A percentile compares a stretch with the other conserved stretches of the same genome.
Evolutionary conservation across 2,329 filamentous ascomycete species (phyloP).

Genomic region (Chrysoporthe cubensis): DNA sequence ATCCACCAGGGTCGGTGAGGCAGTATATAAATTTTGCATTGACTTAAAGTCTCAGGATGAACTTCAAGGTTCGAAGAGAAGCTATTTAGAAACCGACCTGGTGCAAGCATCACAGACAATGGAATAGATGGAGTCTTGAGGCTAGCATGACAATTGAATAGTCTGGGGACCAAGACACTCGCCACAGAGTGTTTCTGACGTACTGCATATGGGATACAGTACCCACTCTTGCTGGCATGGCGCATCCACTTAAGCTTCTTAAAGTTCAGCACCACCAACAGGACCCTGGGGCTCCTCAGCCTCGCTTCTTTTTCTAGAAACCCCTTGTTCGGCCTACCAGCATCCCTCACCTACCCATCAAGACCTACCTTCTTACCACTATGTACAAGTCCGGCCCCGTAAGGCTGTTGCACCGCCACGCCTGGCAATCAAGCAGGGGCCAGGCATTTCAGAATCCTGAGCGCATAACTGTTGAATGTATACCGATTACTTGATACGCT

Average conservation of each 20-base stretch:
- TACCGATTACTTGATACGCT: neutral
- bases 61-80: neutral
- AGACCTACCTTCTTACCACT: neutral
- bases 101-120: neutral
- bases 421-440: neutral
- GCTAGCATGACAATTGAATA: neutral
- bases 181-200: constrained; percentile 11
- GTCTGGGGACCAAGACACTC: neutral
- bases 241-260: constrained; percentile 21
- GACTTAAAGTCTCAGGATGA: neutral
- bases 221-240: constrained; percentile 20
- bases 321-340: neutral
- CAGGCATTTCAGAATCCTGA: neutral
- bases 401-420: neutral
- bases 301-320: constrained; percentile 24
- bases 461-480: neutral
- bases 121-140: neutral
- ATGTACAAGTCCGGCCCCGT: neutral
- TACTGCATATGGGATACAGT: constrained; percentile 1
- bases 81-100: neutral
- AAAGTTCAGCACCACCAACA: neutral
- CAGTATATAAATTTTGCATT: neutral
- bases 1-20: neutral
- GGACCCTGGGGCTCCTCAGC: constrained; percentile 17
- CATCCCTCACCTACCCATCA: too few relatives aligned